Evolutionary conservation across 2,329 filamentous ascomycete genomes (phyloP), one percentile per base, ranked within the genome.

Genomic region (Penicillium psychrosexuale): DNA sequence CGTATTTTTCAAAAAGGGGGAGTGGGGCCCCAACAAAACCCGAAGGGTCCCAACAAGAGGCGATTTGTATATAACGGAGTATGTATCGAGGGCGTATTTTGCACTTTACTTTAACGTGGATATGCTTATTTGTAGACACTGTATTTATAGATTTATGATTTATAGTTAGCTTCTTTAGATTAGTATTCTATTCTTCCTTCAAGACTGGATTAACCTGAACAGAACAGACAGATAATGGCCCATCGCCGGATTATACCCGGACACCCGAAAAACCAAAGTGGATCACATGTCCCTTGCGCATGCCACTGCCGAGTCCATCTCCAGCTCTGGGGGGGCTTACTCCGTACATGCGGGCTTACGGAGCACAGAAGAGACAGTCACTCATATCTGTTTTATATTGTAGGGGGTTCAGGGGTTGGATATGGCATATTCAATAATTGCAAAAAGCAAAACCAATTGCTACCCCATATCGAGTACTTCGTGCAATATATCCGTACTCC

Each of bases 1-100:
- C 48, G 45, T 51, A 22, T 37, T 48, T 54, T 50, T 51, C 47
- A 50, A 48, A 52, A 42, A 51, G 59, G 51, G 53, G 46, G 49
- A 57, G 47, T 37, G 47, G 53, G 57, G 52, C 49, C 62, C 59
- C 62, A 65, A 65, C 62, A 65, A 65, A 62, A 61, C 51, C 58
- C 40, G 27, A 57, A 51, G 51, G 39, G 43, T 60, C 62, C 62
- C 62, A 65, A 65, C 62, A 65, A 62, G 52, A 36, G 31, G 28
- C 31, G 22, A 36, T 17, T 39, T 36, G 40, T 38, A 34, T 30
- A 51, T 12, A 27, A 24, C 3, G 5, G 13, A 15, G 11, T 5
- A 13, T 5, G 3, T 33, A 2, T 6, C 12, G 19, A 19, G 19
- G 19, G 19, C 19, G 28, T 45, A 39, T 19, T 30, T 42, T 33